These are phyloP conservation scores for Phragmites australis DNA, from an alignment of 176 grass and related monocot species.

Conservation along the genomic window DNA sequence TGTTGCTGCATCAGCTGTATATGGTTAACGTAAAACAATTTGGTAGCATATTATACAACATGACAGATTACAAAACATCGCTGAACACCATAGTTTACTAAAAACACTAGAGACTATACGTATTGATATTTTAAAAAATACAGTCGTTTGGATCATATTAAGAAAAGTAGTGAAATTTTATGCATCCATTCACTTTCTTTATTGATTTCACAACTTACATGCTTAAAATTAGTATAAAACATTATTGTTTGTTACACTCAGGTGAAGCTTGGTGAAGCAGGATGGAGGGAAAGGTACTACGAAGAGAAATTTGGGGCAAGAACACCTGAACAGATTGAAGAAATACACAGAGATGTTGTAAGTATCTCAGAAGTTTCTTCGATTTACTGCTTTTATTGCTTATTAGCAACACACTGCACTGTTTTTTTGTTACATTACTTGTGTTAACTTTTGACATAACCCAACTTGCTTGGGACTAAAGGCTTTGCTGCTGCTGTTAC, in stretches of 20 bases:
- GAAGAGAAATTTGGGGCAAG: constrained; percentile 85
- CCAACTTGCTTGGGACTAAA: background rate
- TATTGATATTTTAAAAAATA: background rate
- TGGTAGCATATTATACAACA: background rate
- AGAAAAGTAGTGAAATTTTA: background rate
- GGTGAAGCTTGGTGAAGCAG: constrained; percentile 92
- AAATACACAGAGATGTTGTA: constrained; percentile 83
- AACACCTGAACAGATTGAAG: constrained; percentile 73
- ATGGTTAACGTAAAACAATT: constrained; percentile 2
- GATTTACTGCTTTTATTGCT: constrained; percentile 6
- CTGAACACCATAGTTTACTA: background rate
- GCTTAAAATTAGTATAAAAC: constrained; percentile 12
- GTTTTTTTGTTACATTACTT: background rate
- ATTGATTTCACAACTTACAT: constrained; percentile 8
- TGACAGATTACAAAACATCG: background rate
- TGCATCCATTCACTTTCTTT: constrained; percentile 24
- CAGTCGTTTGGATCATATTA: background rate
- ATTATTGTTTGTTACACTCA: constrained; percentile 45
- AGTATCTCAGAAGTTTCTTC: constrained; percentile 41
- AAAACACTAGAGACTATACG: background rate
- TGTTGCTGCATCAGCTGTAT: background rate
- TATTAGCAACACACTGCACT: background rate
- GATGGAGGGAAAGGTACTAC: constrained; percentile 99
- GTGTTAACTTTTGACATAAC: background rate
- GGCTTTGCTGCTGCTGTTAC: background rate